phyloP scores from a whole-genome alignment of 2,329 filamentous ascomycete species.

The Cercospora janseana region DNA sequence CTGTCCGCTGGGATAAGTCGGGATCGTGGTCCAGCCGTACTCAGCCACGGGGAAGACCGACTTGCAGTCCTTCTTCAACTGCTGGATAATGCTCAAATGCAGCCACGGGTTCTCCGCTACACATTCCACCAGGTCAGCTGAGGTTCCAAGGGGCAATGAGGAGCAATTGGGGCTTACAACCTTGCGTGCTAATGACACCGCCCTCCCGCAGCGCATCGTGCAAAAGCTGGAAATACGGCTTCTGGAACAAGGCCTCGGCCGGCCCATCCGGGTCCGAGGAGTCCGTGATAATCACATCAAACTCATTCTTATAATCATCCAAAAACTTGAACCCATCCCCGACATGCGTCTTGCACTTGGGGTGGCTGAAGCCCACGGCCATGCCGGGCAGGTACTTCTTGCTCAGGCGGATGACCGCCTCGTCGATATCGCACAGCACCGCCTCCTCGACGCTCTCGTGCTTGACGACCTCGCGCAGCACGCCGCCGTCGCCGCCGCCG shows the following conservation, averaged over 20 bases:
- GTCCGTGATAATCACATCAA: conserved; percentile 99
- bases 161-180: conserved; percentile 80
- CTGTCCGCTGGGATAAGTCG: conserved; percentile 97
- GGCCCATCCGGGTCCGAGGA: conserved; percentile 96
- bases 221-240: conserved; percentile 96
- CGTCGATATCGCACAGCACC: conserved; percentile 96
- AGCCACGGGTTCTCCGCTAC: conserved; percentile 99
- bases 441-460: conserved; percentile 96
- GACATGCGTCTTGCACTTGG: conserved; percentile 87
- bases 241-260: conserved; percentile 95
- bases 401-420: conserved; percentile 96
- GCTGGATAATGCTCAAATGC: conserved; percentile 86
- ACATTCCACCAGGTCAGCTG: too few species aligned
- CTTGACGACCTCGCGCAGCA: conserved; percentile 98
- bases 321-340: conserved; percentile 99
- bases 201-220: conserved; percentile 85
- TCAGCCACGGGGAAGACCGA: conserved; percentile 96
- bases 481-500: conserved; percentile 93
- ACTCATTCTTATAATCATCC: conserved; percentile 91
- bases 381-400: conserved; percentile 97
- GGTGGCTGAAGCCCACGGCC: conserved; percentile 85
- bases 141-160: conserved; percentile 48
- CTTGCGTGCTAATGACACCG: conserved; percentile 99
- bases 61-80: conserved; percentile 95
- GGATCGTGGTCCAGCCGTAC: conserved; percentile 99